Percentiles rank a stretch among this genome's conserved stretches.
Evolutionary conservation across 2,329 filamentous ascomycete species (phyloP).

Genomic region (Arthroderma uncinatum): DNA sequence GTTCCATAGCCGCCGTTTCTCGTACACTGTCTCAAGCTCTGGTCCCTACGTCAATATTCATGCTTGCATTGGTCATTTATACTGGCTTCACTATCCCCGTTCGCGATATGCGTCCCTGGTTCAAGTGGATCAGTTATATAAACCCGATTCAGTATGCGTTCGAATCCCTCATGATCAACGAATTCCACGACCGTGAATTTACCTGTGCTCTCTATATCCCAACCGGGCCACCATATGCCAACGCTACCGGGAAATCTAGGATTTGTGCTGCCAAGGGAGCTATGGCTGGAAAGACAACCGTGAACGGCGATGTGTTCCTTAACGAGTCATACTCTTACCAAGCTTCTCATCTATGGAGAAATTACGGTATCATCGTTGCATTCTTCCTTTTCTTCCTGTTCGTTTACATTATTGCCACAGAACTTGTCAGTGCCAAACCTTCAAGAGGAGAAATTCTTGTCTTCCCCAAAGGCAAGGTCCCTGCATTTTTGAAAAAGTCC

Average conservation of each 20-base stretch:
- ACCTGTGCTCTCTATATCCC: constrained; percentile 39
- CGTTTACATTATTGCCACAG: constrained; percentile 32
- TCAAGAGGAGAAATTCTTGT: constrained; percentile 68
- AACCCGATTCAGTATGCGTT: constrained; percentile 73
- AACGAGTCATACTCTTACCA: constrained; percentile 46
- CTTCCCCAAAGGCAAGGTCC: constrained; percentile 55
- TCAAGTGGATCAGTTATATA: constrained; percentile 71
- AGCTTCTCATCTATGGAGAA: constrained; percentile 53
- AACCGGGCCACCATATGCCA: constrained; percentile 28
- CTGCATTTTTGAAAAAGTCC: constrained; percentile 11
- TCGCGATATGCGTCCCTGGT: constrained; percentile 66
- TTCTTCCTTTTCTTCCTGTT: constrained; percentile 39
- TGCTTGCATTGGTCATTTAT: constrained; percentile 37
- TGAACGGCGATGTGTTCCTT: constrained; percentile 52
- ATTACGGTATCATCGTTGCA: constrained; percentile 57
- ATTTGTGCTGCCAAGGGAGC: constrained; percentile 51
- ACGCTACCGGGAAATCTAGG: constrained; percentile 21
- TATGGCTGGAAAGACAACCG: constrained; percentile 39
- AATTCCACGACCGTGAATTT: constrained; percentile 61
- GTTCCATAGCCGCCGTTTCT: constrained; percentile 63
- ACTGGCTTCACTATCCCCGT: constrained; percentile 39
- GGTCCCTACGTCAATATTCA: constrained; percentile 44
- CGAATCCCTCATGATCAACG: constrained; percentile 71
- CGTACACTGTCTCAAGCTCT: constrained; percentile 62
- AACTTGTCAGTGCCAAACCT: constrained; percentile 53